Evolutionary conservation across 768 basidiomycete genomes (phyloP), one percentile per base, ranked within the genome.

Genomic region (Hemileccinum rubropunctum): DNA sequence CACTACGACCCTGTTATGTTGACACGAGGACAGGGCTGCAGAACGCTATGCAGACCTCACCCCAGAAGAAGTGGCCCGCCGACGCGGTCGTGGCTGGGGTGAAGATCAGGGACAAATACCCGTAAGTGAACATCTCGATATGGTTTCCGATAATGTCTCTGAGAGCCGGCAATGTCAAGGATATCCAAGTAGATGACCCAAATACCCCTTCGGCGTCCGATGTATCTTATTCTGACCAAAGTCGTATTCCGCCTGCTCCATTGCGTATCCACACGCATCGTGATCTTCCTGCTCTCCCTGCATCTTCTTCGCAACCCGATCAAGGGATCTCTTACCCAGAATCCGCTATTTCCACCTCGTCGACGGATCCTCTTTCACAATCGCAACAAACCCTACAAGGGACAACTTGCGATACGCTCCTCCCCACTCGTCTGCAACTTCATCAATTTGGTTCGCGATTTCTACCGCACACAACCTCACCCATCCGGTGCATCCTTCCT

Each of bases 401-500:
- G 68, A 43, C 66, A 73, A 33, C 78, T 76, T 38, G 76, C 74
- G 63, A 79, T 82, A 60, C 69, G 56, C 18, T 72, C 81, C n/a
- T 63, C 66, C 86, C 88, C 0, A 82, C 78, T 2, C 87, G 83
- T 58, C 69, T 91, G 18, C 78, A 77, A 53, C 66, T 92, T 42
- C 84, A 84, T 58, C 80, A 88, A 36, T 91, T 93, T 62, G 91
- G 91, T 18, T 92, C 90, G 17, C 79, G 90, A 14, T 93, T 93
- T 64, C 73, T 93, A 30, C 90, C 91, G 11, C 91, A 93, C 59
- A 71, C 89, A 14, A 86, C 80, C 3, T 75, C 79, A 1, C 88
- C 79, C 28, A 92, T 93, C 52, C 81, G 83, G 48, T 86, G 86
- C 65, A 65, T 91, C 11, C 75, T 93, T 28, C 88, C 91, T 8